These are phyloP conservation scores for Globisporangium spinosum DNA, from an alignment of 352 stramenopile species.

Conservation along the genomic window DNA sequence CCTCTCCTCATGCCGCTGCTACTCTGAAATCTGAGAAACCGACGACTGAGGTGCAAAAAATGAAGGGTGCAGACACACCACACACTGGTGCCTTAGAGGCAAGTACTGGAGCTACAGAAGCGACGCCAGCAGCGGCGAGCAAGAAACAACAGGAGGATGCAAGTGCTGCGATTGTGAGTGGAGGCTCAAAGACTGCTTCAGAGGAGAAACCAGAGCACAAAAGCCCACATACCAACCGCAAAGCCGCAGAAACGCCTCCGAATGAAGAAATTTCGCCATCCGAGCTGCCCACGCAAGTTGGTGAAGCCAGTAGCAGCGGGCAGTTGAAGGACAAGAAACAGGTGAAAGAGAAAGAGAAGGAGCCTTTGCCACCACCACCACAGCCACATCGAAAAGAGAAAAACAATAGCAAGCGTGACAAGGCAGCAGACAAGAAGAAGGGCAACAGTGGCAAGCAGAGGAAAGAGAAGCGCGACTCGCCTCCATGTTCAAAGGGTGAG, in stretches of 20 bases:
- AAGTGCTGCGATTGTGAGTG: neutral
- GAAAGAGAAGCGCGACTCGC: constrained; percentile 60
- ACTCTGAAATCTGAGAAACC: neutral
- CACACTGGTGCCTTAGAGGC: neutral
- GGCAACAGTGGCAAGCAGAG: constrained; percentile 27
- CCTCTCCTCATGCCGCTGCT: neutral
- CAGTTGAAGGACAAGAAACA: constrained; percentile 26
- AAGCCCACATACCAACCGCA: neutral
- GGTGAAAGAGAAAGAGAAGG: neutral
- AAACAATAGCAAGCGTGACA: constrained; percentile 12
- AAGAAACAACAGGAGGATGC: neutral
- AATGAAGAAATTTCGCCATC: constrained; percentile 19
- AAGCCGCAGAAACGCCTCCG: neutral
- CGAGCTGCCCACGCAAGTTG: constrained; percentile 2
- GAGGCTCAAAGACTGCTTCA: neutral
- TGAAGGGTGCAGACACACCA: neutral
- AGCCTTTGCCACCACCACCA: no score
- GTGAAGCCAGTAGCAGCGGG: neutral
- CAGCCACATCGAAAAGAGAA: constrained; percentile 44
- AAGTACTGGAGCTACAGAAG: neutral
- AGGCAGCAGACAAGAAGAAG: constrained; percentile 39
- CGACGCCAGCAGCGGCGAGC: neutral
- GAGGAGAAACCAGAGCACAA: neutral
- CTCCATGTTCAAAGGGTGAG: constrained; percentile 34
- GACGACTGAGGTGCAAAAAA: neutral